Base-by-base conservation (phyloP, 768 basidiomycete species). In the Amanita brunnescens region DNA sequence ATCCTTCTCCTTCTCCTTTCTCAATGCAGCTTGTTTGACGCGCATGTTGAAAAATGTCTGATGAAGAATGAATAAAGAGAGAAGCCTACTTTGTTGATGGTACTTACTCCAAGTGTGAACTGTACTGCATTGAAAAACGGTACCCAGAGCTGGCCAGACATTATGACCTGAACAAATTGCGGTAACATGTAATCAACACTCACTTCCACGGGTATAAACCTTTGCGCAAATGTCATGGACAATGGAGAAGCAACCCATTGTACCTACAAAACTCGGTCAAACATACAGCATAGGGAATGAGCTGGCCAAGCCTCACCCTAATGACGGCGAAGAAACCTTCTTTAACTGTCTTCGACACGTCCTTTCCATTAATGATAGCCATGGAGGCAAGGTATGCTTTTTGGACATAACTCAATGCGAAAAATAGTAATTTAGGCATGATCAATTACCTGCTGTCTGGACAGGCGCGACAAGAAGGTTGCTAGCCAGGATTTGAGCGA, bases 101-200 rank as follows among this genome's bases (percentile, higher is more conserved):
- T 29, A 70, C 85, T 59, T 61, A 90, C 89, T 18, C 89, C 89
- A 10, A 89, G 72, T 18, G 79, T 63, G 62, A 93, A 91, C 62
- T 83, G 80, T 37, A 93, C 70, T 32, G 77, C 58, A 64, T 83
- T 91, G 76, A 93, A 92, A 71, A 87, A 94, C 7, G 87, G 86
- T 0, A 87, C 86, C 90, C 91, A 91, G 39, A 91, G 73, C 85
- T 89, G 56, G 13, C 43, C 16, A 13, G 26, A 32, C 29, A 14
- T 42, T 20, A 33, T 18, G 26, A 14, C 30, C n/a, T n/a, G 8
- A 13, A 3, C 23, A 34, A 26, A 39, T 32, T n/a, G 32, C 8
- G 43, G 14, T 14, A 38, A 13, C 14, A 21, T 18, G 40, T 2
- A n/a, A 18, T 18, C 6, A 30, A 3, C 20, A 59, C 77, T 51